phyloP scores from a whole-genome alignment of 345 rosid species.

The Chamaenerion angustifolium region DNA sequence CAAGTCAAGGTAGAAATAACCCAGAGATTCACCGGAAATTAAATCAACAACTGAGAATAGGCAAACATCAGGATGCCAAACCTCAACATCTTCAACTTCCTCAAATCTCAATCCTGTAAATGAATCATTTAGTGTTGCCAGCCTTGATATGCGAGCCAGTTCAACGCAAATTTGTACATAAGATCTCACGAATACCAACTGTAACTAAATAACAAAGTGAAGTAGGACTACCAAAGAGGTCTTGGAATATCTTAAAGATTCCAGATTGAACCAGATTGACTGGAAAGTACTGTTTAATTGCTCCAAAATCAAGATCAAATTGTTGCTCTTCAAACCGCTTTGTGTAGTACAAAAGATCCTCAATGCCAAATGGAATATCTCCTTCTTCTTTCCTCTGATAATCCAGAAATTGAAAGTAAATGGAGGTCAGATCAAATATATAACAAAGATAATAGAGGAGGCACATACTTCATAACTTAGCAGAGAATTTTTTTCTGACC shows the following conservation, averaged over 20 bases:
- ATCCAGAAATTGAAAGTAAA: slow-evolving; percentile 7
- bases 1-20: slow-evolving; percentile 86
- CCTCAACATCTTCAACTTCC: slow-evolving; percentile 49
- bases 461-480: neutral
- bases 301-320: slow-evolving; percentile 69
- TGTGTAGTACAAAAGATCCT: slow-evolving; percentile 71
- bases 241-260: slow-evolving; percentile 74
- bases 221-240: slow-evolving; percentile 60
- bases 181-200: neutral
- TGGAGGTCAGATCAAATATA: slow-evolving; percentile 5
- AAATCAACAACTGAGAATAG: slow-evolving; percentile 70
- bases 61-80: slow-evolving; percentile 64
- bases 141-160: too few relatives aligned
- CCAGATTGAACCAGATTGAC: slow-evolving; percentile 77
- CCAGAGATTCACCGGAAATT: slow-evolving; percentile 63
- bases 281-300: slow-evolving; percentile 69
- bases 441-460: neutral
- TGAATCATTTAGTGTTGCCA: slow-evolving; percentile 3
- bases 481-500: slow-evolving; percentile 28
- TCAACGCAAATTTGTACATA: neutral
- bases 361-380: slow-evolving; percentile 61
- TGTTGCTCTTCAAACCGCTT: slow-evolving; percentile 71
- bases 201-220: neutral
- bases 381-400: slow-evolving; percentile 85
- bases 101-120: slow-evolving; percentile 64